Evolutionary conservation across 768 basidiomycete genomes (phyloP), one percentile per base, ranked within the genome.

Genomic region (Naematelia aurantialba): DNA sequence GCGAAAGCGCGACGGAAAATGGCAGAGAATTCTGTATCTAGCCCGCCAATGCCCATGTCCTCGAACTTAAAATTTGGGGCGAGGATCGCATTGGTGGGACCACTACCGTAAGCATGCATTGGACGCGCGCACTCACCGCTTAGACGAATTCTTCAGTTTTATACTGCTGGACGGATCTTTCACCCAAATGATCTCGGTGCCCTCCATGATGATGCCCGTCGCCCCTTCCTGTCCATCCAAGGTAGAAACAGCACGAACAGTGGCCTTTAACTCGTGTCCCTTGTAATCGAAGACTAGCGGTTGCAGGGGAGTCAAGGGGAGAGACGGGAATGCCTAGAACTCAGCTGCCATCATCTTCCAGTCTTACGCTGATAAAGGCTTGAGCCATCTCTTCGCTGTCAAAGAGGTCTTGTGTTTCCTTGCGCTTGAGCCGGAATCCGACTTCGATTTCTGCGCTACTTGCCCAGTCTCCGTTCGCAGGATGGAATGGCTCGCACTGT

Each of bases 1-100:
- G 96, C 93, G 74, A 99, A 99, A 0, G 96, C 96, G 70, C 96
- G 88, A 74, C 96, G 89, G 82, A 99, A 99, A 72, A 99, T 99
- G 45, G 91, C 87, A 56, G 85, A 85, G 74, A 99, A 99, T 74
- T 99, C 96, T 5, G 85, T 81, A 76, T 99, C 96, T 30, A 99
- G 81, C 70, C 96, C 96, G 71, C 96, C 96, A 70, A 99, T 98
- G 17, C 96, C 96, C 94, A 99, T 98, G 76, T 99, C 96, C 72
- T 94, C 89, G 62, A 99, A 99, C 78, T 96, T 98, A 84, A 99
- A 99, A 78, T 97, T 97, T 1, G 96, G 91, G 0, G 91, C 87
- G 10, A 99, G 83, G 66, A 99, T 94, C 0, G 96, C 91, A 74
- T 97, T 98, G 5, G 92, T 85, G 4, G 91, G 86, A 0, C 89